Percentiles rank a stretch among this genome's conserved stretches.
These are phyloP conservation scores for Ogataea zsoltii DNA, from an alignment of 805 yeast species.

Conservation along the genomic window DNA sequence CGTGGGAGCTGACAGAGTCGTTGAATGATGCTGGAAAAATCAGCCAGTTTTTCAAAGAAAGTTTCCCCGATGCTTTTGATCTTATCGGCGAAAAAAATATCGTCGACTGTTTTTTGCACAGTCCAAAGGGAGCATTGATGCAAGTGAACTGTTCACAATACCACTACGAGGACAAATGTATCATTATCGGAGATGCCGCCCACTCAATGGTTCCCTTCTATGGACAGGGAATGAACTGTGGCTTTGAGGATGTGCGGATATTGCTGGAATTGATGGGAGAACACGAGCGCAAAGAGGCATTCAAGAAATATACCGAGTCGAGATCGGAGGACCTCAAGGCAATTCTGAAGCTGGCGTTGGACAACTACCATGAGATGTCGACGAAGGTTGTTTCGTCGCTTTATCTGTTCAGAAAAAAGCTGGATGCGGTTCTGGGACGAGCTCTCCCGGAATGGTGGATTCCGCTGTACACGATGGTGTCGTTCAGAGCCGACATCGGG, in stretches of 20 bases:
- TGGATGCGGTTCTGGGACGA: constrained; percentile 67
- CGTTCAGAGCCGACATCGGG: constrained; percentile 80
- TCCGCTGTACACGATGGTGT: constrained; percentile 90
- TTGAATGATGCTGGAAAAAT: constrained; percentile 43
- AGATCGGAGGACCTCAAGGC: constrained; percentile 72
- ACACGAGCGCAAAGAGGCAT: constrained; percentile 44
- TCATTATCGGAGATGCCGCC: constrained; percentile 89
- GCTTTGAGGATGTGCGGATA: constrained; percentile 84
- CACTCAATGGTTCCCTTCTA: constrained; percentile 98
- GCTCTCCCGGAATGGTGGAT: constrained; percentile 66
- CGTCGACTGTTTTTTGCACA: constrained; percentile 47
- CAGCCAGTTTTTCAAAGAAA: constrained; percentile 50
- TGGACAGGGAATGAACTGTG: constrained; percentile 97
- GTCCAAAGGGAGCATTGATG: constrained; percentile 79
- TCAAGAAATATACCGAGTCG: constrained; percentile 50
- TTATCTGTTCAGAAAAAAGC: constrained; percentile 63
- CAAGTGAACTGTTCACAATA: constrained; percentile 72
- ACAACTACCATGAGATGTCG: constrained; percentile 86
- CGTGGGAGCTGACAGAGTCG: constrained; percentile 65
- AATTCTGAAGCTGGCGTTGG: constrained; percentile 74
- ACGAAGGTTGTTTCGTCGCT: constrained; percentile 64
- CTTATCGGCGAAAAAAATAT: constrained; percentile 60
- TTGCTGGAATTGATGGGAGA: constrained; percentile 52
- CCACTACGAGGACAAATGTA: constrained; percentile 58
- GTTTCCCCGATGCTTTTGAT: constrained; percentile 75